Evolutionary conservation across 106 monocot genomes (phyloP).

Genomic region (Vanilla planifolia): DNA sequence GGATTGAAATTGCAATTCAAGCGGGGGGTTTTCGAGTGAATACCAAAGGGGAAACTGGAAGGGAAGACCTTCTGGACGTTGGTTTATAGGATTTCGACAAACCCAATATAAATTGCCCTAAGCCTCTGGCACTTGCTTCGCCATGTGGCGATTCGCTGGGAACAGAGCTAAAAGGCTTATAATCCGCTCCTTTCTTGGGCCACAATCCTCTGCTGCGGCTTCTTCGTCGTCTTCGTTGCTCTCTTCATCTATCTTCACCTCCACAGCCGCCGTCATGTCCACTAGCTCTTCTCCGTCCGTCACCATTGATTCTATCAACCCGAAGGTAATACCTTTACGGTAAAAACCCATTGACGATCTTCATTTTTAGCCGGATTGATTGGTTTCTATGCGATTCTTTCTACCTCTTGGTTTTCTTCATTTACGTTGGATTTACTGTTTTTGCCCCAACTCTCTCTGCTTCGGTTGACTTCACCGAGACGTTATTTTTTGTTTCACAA

Average conservation of each 20-base stretch:
- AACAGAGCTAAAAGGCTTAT: background rate
- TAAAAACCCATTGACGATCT: background rate
- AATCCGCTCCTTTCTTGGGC: background rate
- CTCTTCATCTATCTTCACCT: background rate
- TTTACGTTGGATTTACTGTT: no score
- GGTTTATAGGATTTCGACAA: no score
- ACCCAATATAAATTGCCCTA: no score
- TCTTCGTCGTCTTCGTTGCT: background rate
- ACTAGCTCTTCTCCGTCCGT: background rate
- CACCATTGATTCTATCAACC: conserved; percentile 1
- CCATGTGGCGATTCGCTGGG: background rate
- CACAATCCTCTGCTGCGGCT: background rate
- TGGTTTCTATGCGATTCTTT: no score
- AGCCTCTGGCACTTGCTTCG: no score
- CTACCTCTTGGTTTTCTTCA: no score
- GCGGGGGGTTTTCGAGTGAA: no score
- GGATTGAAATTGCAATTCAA: no score
- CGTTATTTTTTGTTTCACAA: background rate
- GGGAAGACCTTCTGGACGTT: no score
- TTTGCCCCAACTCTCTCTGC: no score
- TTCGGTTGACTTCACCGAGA: background rate
- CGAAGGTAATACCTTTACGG: background rate
- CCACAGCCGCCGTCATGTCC: conserved; percentile 3
- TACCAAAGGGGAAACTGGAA: no score
- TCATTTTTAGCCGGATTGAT: background rate